These are phyloP conservation scores for Penicillium nordicum DNA, from an alignment of 2,329 filamentous ascomycete genomes.

Conservation along the genomic window DNA sequence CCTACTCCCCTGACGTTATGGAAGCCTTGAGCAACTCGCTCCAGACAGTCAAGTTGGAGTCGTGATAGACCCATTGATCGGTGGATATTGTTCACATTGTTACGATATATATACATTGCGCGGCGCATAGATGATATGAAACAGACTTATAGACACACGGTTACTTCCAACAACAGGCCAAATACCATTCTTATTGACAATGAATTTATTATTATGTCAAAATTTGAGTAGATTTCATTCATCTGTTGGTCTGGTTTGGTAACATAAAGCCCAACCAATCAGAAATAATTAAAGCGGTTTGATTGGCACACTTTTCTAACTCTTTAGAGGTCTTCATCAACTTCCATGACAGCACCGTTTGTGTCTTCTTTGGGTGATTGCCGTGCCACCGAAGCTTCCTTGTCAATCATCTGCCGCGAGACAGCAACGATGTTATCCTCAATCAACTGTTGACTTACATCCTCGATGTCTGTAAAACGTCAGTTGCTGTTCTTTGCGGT, in stretches of 20 bases:
- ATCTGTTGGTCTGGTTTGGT: conserved; percentile 4
- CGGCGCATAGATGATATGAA: conserved; percentile 1
- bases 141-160: neutral
- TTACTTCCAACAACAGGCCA: neutral
- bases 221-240: conserved; percentile 2
- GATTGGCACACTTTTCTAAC: conserved; percentile 16
- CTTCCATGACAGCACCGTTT: conserved; percentile 59
- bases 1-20: conserved; percentile 5
- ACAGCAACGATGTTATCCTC: conserved; percentile 99
- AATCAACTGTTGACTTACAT: conserved; percentile 92
- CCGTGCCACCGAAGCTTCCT: conserved; percentile 88
- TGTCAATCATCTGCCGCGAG: conserved; percentile 99
- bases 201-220: neutral
- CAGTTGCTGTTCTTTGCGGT: conserved; percentile 14
- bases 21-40: conserved; percentile 16
- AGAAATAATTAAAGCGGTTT: conserved; percentile 19
- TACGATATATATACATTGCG: conserved; percentile 17
- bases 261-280: conserved; percentile 1
- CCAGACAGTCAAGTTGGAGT: conserved; percentile 13
- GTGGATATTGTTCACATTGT: neutral
- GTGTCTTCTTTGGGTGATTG: conserved; percentile 50
- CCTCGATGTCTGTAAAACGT: conserved; percentile 67
- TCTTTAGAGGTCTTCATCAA: conserved; percentile 58
- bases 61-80: neutral
- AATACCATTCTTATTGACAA: neutral